Evolutionary conservation across 1,284 basidiomycete genomes (phyloP).

Genomic region (Cystobasidium slooffiae): DNA sequence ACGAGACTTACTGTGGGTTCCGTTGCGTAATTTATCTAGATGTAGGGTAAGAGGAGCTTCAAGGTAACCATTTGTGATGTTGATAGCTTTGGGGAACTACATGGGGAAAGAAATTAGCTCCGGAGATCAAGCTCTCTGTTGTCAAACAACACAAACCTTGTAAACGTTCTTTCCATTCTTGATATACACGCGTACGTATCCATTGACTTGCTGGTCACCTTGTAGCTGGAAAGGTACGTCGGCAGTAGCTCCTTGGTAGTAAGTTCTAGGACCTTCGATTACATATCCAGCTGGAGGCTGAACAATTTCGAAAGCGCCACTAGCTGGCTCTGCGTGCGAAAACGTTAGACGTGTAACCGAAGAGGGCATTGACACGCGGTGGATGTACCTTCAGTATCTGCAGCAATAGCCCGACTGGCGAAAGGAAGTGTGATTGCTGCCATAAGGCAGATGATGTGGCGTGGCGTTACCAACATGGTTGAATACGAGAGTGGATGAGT

Average conservation of each 20-base stretch:
- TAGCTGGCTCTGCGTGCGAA: not conserved
- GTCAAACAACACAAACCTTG: not conserved
- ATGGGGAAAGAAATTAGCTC: not conserved
- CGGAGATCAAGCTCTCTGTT: not conserved
- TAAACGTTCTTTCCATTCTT: not conserved
- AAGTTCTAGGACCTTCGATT: not conserved
- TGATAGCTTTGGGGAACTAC: slow-evolving; percentile 9
- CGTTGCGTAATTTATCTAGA: not conserved
- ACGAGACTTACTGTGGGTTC: not conserved
- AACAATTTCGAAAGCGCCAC: slow-evolving; percentile 12
- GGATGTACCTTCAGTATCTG: no score
- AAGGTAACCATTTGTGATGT: slow-evolving; percentile 1
- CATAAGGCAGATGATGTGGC: no score
- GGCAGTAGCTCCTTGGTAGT: slow-evolving; percentile 2
- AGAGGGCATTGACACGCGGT: no score
- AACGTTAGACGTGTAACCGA: not conserved
- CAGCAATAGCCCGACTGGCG: no score
- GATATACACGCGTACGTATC: not conserved
- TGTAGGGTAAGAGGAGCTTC: slow-evolving; percentile 13
- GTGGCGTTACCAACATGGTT: no score
- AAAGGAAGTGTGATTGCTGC: no score
- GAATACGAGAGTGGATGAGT: no score
- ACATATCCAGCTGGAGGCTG: slow-evolving; percentile 14
- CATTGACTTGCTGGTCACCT: not conserved
- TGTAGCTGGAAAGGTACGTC: slow-evolving; percentile 6